Base-by-base conservation (phyloP, 2,329 filamentous ascomycete species). In the Didymella lethalis region DNA sequence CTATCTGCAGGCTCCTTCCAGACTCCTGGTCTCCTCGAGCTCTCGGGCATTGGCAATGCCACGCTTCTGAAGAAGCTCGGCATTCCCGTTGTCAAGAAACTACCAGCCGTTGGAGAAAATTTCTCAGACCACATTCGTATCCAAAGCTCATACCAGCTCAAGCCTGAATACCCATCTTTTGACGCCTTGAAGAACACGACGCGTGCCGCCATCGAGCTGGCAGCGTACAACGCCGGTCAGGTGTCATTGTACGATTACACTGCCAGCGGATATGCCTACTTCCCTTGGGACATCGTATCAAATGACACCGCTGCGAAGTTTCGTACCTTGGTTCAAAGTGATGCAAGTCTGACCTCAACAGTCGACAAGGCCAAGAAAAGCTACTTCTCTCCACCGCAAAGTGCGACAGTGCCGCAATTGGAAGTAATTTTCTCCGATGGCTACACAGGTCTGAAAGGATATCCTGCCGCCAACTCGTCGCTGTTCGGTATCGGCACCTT, bases 381-480 rank as follows among this genome's bases (percentile, higher is more conserved):
- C 54, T 70, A 80, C 57, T 69, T 84, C 43, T 65, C 68, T 16
- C 66, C 80, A 11, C 48, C 63, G 2, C 51, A 66, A 31, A 70
- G 55, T 52, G 57, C 62, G 4, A 56, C 61, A n/a, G 73, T 81
- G 7, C 78, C 80, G 0, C 77, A 81, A 57, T 62, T 80, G 1
- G 79, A 82, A 64, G 60, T 81, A 34, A 79, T 81, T 56, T 79
- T 82, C 63, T 78, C 78, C 0, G 80, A 82, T 58, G 79, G 79
- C 2, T 82, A 81, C 65, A 79, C 78, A 0, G 80, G 81, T 16
- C 61, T 72, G 41, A 76, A 76, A 62, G 75, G 77, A 34, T 73
- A 74, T 43, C 70, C 70, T 1, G 61, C 62, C 3, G 59, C 52
- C 14, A 77, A 63, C 47, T 76, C 64, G 0, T 57, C 67, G 0